A percentile compares a stretch with the other conserved stretches of the same genome.
These are phyloP conservation scores for Grifola frondosa DNA, from an alignment of 1,284 basidiomycete species.

Conservation along the genomic window DNA sequence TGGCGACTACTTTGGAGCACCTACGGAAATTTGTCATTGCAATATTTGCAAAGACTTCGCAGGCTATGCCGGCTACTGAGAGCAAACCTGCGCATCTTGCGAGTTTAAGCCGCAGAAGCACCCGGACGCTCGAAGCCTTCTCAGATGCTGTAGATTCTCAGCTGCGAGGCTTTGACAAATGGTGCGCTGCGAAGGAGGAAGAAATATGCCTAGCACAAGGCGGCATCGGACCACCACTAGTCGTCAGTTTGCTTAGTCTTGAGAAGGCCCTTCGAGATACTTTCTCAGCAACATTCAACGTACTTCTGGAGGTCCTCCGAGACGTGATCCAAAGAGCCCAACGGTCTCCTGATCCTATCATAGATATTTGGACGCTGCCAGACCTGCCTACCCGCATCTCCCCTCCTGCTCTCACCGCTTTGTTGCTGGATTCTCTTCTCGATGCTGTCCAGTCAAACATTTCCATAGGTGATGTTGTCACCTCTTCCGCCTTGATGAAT, in stretches of 20 bases:
- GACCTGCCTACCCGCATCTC: slow-evolving; percentile 44
- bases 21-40: slow-evolving; percentile 59
- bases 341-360: slow-evolving; percentile 29
- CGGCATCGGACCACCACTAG: slow-evolving; percentile 42
- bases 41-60: slow-evolving; percentile 37
- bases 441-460: slow-evolving; percentile 51
- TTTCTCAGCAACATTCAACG: slow-evolving; percentile 57
- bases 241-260: slow-evolving; percentile 68
- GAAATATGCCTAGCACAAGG: slow-evolving; percentile 55
- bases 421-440: slow-evolving; percentile 65
- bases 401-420: slow-evolving; percentile 48
- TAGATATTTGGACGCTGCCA: slow-evolving; percentile 42
- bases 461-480: slow-evolving; percentile 53
- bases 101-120: slow-evolving; percentile 26
- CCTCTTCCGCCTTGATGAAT: slow-evolving; percentile 53
- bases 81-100: slow-evolving; percentile 15
- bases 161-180: slow-evolving; percentile 57
- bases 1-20: slow-evolving; percentile 57
- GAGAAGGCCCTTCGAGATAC: slow-evolving; percentile 56
- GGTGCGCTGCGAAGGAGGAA: slow-evolving; percentile 73
- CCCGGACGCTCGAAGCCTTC: slow-evolving; percentile 78
- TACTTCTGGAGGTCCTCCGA: slow-evolving; percentile 46
- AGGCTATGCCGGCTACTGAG: slow-evolving; percentile 9
- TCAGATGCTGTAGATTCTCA: slow-evolving; percentile 69
- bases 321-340: slow-evolving; percentile 28